Conservation (phyloP, 768 basidiomycete genomes). For the Serendipita sp. region DNA sequence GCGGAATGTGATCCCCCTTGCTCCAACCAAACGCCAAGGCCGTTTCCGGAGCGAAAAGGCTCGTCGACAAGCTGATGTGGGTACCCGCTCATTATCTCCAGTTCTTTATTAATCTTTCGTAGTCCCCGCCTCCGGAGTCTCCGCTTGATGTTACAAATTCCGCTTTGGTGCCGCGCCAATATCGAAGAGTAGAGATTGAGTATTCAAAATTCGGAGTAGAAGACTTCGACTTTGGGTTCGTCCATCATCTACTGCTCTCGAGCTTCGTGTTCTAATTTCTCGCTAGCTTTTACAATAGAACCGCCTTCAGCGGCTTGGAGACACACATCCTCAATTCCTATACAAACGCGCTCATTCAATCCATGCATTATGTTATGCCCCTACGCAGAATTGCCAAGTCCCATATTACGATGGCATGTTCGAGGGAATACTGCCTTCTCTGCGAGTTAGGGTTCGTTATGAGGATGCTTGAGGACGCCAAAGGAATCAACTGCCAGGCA, state of each 20-base stretch:
- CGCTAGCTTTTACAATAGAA: slow-evolving; percentile 81
- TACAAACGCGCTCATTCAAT: slow-evolving; percentile 78
- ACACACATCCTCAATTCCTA: slow-evolving; percentile 97
- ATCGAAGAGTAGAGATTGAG: slow-evolving; percentile 89
- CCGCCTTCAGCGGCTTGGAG: slow-evolving; percentile 78
- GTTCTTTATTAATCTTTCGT: background rate
- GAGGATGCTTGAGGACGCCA: slow-evolving; percentile 90
- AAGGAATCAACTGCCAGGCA: slow-evolving; percentile 86
- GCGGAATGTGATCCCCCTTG: slow-evolving; percentile 53
- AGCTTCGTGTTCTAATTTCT: background rate
- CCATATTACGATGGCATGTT: slow-evolving; percentile 79
- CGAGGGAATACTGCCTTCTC: slow-evolving; percentile 78
- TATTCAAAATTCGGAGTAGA: slow-evolving; percentile 98
- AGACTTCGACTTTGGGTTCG: slow-evolving; percentile 94
- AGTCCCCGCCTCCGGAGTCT: slow-evolving; percentile 23
- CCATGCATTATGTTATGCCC: slow-evolving; percentile 70
- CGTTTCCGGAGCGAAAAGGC: slow-evolving; percentile 75
- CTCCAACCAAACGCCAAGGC: slow-evolving; percentile 36
- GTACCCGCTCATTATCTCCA: slow-evolving; percentile 9
- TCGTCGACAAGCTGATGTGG: slow-evolving; percentile 30
- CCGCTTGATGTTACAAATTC: slow-evolving; percentile 34
- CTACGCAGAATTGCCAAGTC: slow-evolving; percentile 74
- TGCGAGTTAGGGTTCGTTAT: slow-evolving; percentile 92
- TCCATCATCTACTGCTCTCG: background rate
- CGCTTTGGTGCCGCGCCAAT: slow-evolving; percentile 58